Conservation (phyloP, 306 rosid genomes). For the Acacia confusa region DNA sequence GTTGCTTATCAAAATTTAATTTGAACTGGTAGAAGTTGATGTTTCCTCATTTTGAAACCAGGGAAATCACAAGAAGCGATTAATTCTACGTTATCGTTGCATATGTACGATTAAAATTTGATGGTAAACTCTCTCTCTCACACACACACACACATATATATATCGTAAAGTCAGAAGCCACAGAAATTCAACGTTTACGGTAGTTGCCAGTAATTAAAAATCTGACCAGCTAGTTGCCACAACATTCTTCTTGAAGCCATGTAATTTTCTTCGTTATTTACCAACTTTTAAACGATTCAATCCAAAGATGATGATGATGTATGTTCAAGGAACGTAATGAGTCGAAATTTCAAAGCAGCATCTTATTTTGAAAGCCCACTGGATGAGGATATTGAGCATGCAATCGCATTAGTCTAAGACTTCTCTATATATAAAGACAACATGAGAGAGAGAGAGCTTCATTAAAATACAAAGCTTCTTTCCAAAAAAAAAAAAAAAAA, state of each 20-base stretch:
- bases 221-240: not conserved
- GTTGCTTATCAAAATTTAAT: not conserved
- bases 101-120: not conserved
- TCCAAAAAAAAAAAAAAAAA: not conserved
- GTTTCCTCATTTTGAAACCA: not conserved
- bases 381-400: constrained; percentile 19
- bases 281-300: not conserved
- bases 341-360: constrained; percentile 33
- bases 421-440: constrained; percentile 12
- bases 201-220: not conserved
- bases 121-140: not conserved
- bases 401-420: constrained; percentile 17
- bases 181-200: not conserved
- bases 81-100: not conserved
- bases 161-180: not conserved
- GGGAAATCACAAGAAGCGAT: not conserved
- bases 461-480: not conserved
- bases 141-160: not conserved
- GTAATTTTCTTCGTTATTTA: not conserved
- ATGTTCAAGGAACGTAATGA: not conserved
- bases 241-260: not conserved
- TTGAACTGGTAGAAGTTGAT: not conserved
- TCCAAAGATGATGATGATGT: not conserved
- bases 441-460: not conserved
- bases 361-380: not conserved